Conservation (phyloP, 2,329 filamentous ascomycete genomes). For the Trichoderma cornu-damae region DNA sequence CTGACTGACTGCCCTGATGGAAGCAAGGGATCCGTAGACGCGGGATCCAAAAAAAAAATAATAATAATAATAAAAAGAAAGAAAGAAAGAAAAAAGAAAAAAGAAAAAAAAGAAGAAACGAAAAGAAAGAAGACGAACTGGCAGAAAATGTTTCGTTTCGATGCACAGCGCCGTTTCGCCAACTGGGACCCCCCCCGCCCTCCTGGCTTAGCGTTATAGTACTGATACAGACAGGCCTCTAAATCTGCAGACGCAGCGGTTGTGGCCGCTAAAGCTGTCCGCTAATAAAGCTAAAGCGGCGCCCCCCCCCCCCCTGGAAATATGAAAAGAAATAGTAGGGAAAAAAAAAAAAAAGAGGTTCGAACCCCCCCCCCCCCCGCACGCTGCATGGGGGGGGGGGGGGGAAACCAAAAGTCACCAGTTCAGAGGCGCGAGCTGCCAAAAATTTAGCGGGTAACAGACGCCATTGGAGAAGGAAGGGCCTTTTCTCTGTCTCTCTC, state of each 20-base stretch:
- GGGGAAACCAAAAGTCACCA: slow-evolving; percentile 6
- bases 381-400: neutral
- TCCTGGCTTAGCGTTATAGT: slow-evolving; percentile 1
- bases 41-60: no score
- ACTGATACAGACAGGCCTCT: slow-evolving; percentile 6
- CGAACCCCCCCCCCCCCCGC: neutral
- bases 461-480: neutral
- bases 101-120: no score
- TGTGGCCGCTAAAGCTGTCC: slow-evolving; percentile 2
- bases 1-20: neutral
- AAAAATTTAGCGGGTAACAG: neutral
- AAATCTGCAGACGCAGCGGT: slow-evolving; percentile 1
- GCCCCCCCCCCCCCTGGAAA: no score
- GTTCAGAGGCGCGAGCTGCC: neutral
- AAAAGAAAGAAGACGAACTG: no score
- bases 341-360: no score
- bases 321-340: no score
- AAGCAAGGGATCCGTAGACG: no score
- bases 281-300: neutral
- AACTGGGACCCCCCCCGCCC: neutral
- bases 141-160: slow-evolving; percentile 6
- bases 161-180: slow-evolving; percentile 3
- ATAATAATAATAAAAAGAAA: no score
- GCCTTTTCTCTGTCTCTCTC: neutral
- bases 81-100: neutral